Percentiles rank a stretch among this genome's conserved stretches.
Evolutionary conservation across 1,139 yeast genomes (phyloP).

Genomic region (Suhomyces atakaporum): DNA sequence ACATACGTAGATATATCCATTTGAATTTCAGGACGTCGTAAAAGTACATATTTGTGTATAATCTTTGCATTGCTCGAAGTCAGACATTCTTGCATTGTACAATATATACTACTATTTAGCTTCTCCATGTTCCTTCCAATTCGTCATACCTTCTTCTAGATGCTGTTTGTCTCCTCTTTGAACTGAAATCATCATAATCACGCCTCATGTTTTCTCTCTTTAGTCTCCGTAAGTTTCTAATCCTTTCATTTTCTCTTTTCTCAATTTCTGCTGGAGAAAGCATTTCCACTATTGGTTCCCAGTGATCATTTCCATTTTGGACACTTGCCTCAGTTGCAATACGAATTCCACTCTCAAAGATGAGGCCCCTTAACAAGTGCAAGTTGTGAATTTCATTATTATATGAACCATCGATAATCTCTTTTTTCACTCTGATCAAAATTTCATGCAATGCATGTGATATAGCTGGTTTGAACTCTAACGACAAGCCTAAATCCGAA

Average conservation of each 20-base stretch:
- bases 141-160: conserved; percentile 61
- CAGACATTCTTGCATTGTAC: no score
- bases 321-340: conserved; percentile 48
- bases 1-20: no score
- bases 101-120: no score
- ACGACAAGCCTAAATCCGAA: conserved; percentile 76
- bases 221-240: conserved; percentile 84
- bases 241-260: conserved; percentile 92
- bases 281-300: conserved; percentile 89
- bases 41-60: no score
- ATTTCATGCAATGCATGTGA: conserved; percentile 86
- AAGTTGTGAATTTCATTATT: conserved; percentile 48
- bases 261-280: conserved; percentile 93
- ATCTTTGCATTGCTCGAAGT: no score
- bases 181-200: conserved; percentile 43
- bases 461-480: conserved; percentile 89
- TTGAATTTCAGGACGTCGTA: no score
- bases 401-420: conserved; percentile 77
- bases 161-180: conserved; percentile 32
- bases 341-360: conserved; percentile 47
- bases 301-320: conserved; percentile 59
- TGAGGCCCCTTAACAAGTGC: conserved; percentile 46
- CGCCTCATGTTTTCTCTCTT: conserved; percentile 85
- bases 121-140: conserved; percentile 43
- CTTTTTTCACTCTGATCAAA: conserved; percentile 73